Evolutionary conservation across 306 rosid genomes (phyloP), one percentile per base, ranked within the genome.

Genomic region (Hylodesmum podocarpum): DNA sequence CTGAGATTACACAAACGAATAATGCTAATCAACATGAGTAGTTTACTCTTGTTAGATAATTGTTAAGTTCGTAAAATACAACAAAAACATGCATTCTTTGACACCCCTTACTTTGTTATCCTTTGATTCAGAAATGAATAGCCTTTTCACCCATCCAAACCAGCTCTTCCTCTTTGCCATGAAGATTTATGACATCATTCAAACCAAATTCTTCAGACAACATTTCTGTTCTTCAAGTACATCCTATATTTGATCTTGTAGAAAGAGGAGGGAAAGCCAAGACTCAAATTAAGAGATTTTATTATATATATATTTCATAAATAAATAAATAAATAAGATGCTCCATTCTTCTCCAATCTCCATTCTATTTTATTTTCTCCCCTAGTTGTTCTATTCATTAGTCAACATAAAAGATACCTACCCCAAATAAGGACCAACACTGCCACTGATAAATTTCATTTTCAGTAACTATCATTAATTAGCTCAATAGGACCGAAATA

Each of bases 131-230:
- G 89, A 88, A 78, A 69, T 59, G 63, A 86, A 83, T 58, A 91
- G 58, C 76, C 81, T 86, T 82, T 79, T 87, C 72, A 87, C 83
- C 96, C 98, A 93, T 55, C 89, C 89, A 82, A 93, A 79, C 97
- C 92, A 91, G 85, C 91, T 69, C 72, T 78, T 86, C 75, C 55
- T 78, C 84, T 87, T 91, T 65, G 81, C 88, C 98, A 93, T 93
- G 79, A 53, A 53, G 51, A 82, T 49, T 72, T 70, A 55, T 66
- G 72, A 66, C 77, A 49, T 57, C 88, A 68, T 46, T 31, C 82
- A 62, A 80, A 80, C 78, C 27, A 31, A 54, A 57, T 37, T 50
- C 62, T 78, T 79, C 79, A 57, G 29, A 37, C 54, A 73, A 74
- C 73, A 55, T 70, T 63, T 59, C 33, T 67, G 15, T 59, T 80